Percentiles rank a stretch among this genome's conserved stretches.
Conservation (phyloP, 2,329 filamentous ascomycete species). For the Colletotrichum chrysophilum region DNA sequence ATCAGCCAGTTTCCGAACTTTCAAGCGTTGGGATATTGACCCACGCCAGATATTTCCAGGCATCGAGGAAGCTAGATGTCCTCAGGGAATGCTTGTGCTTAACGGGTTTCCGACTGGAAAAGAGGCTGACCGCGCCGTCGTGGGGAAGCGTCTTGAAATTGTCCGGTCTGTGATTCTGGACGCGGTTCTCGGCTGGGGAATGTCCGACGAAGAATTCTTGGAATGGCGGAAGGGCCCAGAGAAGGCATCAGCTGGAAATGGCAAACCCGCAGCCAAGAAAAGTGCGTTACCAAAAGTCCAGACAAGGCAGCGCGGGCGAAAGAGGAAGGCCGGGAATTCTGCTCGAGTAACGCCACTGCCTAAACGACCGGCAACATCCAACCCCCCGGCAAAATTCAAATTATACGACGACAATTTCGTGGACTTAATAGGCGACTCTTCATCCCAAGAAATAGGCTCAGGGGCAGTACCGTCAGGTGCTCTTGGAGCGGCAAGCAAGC, state of each 20-base stretch:
- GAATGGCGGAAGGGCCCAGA: neutral
- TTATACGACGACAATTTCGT: neutral
- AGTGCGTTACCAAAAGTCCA: neutral
- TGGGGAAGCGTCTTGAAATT: neutral
- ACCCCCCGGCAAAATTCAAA: neutral
- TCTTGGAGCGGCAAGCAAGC: neutral
- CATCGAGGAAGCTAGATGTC: neutral
- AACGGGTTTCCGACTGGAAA: neutral
- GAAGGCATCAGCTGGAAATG: neutral
- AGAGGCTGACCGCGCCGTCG: neutral
- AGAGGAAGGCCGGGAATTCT: neutral
- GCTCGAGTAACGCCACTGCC: fast-evolving
- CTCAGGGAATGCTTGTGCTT: neutral
- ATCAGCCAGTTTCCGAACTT: neutral
- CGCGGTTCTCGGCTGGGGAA: neutral
- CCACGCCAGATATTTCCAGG: neutral
- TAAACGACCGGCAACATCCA: neutral
- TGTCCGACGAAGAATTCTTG: neutral
- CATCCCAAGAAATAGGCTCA: neutral
- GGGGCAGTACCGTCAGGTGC: neutral
- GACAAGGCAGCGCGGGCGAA: neutral
- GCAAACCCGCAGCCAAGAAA: neutral
- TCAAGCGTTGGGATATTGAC: neutral
- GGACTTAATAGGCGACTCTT: neutral
- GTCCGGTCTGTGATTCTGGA: neutral